Base-by-base conservation (phyloP, 257 asterid genomes). In the Ligustrum vulgare region DNA sequence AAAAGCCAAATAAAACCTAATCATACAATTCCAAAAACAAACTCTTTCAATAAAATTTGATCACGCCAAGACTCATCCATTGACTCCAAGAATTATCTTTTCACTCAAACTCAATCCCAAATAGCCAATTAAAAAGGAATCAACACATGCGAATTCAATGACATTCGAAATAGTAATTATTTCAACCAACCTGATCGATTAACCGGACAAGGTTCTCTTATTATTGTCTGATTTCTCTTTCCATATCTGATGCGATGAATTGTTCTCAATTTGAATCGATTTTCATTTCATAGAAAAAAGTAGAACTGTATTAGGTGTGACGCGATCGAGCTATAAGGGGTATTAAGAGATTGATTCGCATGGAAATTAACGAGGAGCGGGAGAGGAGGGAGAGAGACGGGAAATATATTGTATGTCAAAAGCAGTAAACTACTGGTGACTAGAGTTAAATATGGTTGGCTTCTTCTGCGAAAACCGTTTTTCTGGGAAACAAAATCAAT, bases 51-150 rank as follows among this genome's bases (percentile, higher is more conserved):
- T 25, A 60, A 43, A 63, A 77, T 47, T 51, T 69, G n/a, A 45
- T 45, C 54, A 45, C 67, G 72, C 67, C 32, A 82, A 67, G 79
- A 58, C 72, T 31, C 49, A 72, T 69, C 12, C 78, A 74, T 47
- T 72, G 73, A 78, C 73, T 49, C 31, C 73, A 71, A 71, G 16
- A 58, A 70, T 56, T 69, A 69, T 22, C 6, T 25, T n/a, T 15
- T 4, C 60, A 49, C 54, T 22, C 49, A 15, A 43, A 56, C 8
- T 23, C 71, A 75, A 49, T 25, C 25, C 37, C 34, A 25, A 10
- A 39, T 35, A 67, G 28, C 20, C 23, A 69, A 60, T 62, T 13
- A 37, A 11, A 70, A 34, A 66, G 31, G 6, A 39, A 60, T n/a
- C 15, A 45, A 13, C 22, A 81, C 43, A 56, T 3, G 67, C 51